Evolutionary conservation across 1,139 yeast genomes (phyloP).

Genomic region (Wickerhamomyces sp.): DNA sequence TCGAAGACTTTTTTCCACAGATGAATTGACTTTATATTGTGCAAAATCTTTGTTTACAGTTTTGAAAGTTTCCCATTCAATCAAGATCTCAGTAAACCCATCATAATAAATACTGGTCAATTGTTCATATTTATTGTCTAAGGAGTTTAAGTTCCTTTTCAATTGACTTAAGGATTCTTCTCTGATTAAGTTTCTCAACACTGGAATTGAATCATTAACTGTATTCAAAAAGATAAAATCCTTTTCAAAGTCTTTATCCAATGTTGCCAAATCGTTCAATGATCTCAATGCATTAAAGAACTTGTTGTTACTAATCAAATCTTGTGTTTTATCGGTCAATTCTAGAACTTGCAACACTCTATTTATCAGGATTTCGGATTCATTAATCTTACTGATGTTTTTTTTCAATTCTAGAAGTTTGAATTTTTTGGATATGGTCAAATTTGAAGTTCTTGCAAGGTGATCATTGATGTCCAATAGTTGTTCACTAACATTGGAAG

Average conservation of each 20-base stretch:
- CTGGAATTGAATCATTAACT: slow-evolving; percentile 72
- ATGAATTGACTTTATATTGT: slow-evolving; percentile 73
- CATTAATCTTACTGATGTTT: slow-evolving; percentile 54
- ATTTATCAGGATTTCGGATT: slow-evolving; percentile 55
- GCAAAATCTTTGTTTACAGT: slow-evolving; percentile 39
- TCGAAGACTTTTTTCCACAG: slow-evolving; percentile 74
- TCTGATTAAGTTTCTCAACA: slow-evolving; percentile 66
- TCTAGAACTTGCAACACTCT: slow-evolving; percentile 81
- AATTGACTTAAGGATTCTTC: slow-evolving; percentile 75
- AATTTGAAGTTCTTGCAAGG: slow-evolving; percentile 59
- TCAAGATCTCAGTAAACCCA: slow-evolving; percentile 50
- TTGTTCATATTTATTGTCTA: slow-evolving; percentile 56
- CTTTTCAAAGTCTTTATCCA: slow-evolving; percentile 64
- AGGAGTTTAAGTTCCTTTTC: slow-evolving; percentile 61
- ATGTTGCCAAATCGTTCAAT: slow-evolving; percentile 64
- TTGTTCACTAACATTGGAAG: slow-evolving; percentile 49
- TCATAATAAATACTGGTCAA: slow-evolving; percentile 59
- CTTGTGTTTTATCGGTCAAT: slow-evolving; percentile 81
- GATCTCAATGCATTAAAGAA: slow-evolving; percentile 86
- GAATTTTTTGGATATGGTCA: slow-evolving; percentile 56
- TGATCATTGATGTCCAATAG: slow-evolving; percentile 46
- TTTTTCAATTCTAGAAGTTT: slow-evolving; percentile 51
- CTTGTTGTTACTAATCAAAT: slow-evolving; percentile 65
- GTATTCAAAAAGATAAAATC: slow-evolving; percentile 72
- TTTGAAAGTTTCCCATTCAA: slow-evolving; percentile 48